Conservation (phyloP, 495 filamentous ascomycete genomes). For the Tuber calosporum region DNA sequence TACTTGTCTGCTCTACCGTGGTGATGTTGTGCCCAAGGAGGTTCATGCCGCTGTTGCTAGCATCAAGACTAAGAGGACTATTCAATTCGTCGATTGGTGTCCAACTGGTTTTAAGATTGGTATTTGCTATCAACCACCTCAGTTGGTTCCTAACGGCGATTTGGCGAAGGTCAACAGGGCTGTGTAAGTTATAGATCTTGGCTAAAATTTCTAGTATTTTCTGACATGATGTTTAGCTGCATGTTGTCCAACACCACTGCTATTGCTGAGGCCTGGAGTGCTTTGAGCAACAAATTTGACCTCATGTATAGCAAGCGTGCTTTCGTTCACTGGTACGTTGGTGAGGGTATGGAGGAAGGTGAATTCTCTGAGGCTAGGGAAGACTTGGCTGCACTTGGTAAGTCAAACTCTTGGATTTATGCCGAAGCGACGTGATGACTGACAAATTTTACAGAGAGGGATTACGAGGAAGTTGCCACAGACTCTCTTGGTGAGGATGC, state of each 20-base stretch:
- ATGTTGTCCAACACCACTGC: slow-evolving; percentile 92
- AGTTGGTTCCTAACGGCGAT: slow-evolving; percentile 68
- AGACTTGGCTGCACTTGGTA: slow-evolving; percentile 69
- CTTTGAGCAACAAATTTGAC: slow-evolving; percentile 88
- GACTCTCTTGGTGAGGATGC: slow-evolving; percentile 85
- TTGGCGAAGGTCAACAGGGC: slow-evolving; percentile 78
- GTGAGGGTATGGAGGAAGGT: slow-evolving; percentile 93
- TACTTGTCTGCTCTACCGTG: slow-evolving; percentile 80
- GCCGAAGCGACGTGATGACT: slow-evolving; percentile 11
- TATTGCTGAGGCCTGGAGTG: slow-evolving; percentile 83
- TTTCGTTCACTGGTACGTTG: slow-evolving; percentile 93
- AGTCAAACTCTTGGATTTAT: slow-evolving; percentile 8
- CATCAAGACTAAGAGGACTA: slow-evolving; percentile 77
- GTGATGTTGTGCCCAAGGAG: slow-evolving; percentile 80
- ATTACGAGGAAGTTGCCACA: slow-evolving; percentile 98
- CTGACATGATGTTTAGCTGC: slow-evolving; percentile 43
- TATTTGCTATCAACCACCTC: slow-evolving; percentile 86
- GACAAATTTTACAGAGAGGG: slow-evolving; percentile 58
- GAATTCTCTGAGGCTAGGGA: slow-evolving; percentile 88
- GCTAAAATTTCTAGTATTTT: background rate
- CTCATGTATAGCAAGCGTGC: slow-evolving; percentile 96
- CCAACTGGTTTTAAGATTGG: slow-evolving; percentile 94
- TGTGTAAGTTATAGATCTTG: slow-evolving; percentile 46
- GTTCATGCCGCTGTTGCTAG: slow-evolving; percentile 70
- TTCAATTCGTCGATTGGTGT: slow-evolving; percentile 93